These are phyloP conservation scores for Calonectria pseudoreteaudii DNA, from an alignment of 2,329 filamentous ascomycete species.

Conservation along the genomic window DNA sequence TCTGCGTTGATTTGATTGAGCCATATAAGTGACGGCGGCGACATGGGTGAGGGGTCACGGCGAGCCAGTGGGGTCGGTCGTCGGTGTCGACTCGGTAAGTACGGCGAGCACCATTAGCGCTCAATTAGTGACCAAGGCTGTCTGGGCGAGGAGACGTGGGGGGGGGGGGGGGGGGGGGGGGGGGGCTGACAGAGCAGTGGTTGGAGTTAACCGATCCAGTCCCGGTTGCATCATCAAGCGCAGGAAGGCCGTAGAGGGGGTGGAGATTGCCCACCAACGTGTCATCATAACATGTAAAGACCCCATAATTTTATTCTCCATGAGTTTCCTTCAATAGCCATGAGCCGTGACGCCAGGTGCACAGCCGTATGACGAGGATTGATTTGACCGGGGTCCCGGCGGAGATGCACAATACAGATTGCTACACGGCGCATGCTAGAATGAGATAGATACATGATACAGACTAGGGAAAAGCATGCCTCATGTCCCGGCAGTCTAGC, in stretches of 20 bases:
- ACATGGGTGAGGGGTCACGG: not conserved
- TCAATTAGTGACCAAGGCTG: not conserved
- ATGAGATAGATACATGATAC: too few species aligned
- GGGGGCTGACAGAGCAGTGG: slow-evolving; percentile 5
- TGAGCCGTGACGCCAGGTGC: slow-evolving; percentile 1
- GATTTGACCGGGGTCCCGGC: not conserved
- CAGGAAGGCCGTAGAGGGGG: slow-evolving; percentile 4
- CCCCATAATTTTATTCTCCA: slow-evolving; percentile 17
- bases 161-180: slow-evolving; percentile 15
- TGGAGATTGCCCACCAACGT: slow-evolving; percentile 18
- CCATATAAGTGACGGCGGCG: too few species aligned
- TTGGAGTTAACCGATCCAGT: not conserved
- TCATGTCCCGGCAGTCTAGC: not conserved
- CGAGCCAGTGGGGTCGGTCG: slow-evolving; percentile 20
- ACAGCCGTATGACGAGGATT: not conserved
- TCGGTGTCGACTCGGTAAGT: slow-evolving; percentile 21
- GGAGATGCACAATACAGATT: not conserved
- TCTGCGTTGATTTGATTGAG: too few species aligned
- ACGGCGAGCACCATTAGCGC: slow-evolving; percentile 10
- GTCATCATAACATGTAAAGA: slow-evolving; percentile 24
- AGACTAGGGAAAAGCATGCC: too few species aligned
- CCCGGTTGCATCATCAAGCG: not conserved
- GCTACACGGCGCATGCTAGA: not conserved
- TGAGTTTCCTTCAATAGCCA: slow-evolving; percentile 4
- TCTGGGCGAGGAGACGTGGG: slow-evolving; percentile 5